Percentiles rank a stretch among this genome's conserved stretches.
These are phyloP conservation scores for Karstenula rhodostoma DNA, from an alignment of 2,329 filamentous ascomycete species.

Conservation along the genomic window DNA sequence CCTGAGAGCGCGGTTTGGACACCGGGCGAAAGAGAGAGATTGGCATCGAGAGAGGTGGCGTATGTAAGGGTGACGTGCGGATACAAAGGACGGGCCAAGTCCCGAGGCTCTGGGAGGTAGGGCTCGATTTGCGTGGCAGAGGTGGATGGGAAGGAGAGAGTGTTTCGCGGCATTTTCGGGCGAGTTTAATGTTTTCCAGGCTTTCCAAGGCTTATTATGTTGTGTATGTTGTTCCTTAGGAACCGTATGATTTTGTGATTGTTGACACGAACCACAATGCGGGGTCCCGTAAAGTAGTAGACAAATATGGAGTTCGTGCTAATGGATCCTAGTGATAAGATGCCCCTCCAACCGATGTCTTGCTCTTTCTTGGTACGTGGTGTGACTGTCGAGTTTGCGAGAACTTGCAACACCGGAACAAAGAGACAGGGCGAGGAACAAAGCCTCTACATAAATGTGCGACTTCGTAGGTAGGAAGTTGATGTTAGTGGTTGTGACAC, in stretches of 20 bases:
- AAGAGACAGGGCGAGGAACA: too few species aligned
- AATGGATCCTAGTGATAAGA: too few species aligned
- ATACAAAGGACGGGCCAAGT: slow-evolving; percentile 10
- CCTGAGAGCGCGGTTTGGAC: slow-evolving; percentile 86
- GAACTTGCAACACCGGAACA: too few species aligned
- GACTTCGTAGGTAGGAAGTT: neutral
- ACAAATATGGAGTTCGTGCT: too few species aligned
- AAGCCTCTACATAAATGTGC: too few species aligned
- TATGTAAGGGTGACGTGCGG: slow-evolving; percentile 76
- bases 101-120: slow-evolving; percentile 56
- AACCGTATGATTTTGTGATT: too few species aligned
- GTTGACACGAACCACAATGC: too few species aligned
- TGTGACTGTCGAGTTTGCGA: too few species aligned
- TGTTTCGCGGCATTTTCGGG: slow-evolving; percentile 28
- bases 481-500: neutral
- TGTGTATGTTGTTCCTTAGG: neutral
- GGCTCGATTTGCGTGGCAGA: slow-evolving; percentile 58
- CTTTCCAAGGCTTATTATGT: neutral
- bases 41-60: slow-evolving; percentile 86
- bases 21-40: slow-evolving; percentile 78
- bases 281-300: too few species aligned
- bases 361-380: too few species aligned
- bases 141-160: slow-evolving; percentile 53
- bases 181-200: neutral
- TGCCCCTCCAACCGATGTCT: too few species aligned